Percentiles rank a stretch among this genome's conserved stretches.
Evolutionary conservation across 2,329 filamentous ascomycete genomes (phyloP).

Genomic region (Chaetomiaceae sp.): DNA sequence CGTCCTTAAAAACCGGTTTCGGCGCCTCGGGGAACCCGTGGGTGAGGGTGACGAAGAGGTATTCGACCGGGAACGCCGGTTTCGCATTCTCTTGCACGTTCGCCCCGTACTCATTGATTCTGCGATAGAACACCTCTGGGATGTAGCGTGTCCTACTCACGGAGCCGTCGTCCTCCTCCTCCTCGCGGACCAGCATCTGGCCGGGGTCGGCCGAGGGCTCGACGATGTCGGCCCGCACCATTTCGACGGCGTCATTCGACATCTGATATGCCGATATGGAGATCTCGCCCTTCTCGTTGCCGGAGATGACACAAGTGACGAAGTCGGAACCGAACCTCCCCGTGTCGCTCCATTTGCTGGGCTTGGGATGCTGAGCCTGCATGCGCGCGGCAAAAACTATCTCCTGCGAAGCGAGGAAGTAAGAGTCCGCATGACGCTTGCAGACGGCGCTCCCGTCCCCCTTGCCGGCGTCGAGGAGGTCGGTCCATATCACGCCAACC

Average conservation of each 20-base stretch:
- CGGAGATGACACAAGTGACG: slow-evolving; percentile 92
- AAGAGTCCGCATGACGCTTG: slow-evolving; percentile 93
- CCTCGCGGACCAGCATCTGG: slow-evolving; percentile 89
- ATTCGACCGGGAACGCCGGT: slow-evolving; percentile 92
- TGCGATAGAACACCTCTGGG: slow-evolving; percentile 92
- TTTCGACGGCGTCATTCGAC: slow-evolving; percentile 92
- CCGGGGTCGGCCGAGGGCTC: slow-evolving; percentile 90
- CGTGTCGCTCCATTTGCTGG: slow-evolving; percentile 95
- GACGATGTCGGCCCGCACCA: slow-evolving; percentile 91
- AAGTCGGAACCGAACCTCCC: slow-evolving; percentile 93
- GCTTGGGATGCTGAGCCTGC: slow-evolving; percentile 81
- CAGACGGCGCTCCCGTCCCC: slow-evolving; percentile 84
- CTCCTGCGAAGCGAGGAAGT: slow-evolving; percentile 88
- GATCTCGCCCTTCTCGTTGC: slow-evolving; percentile 83
- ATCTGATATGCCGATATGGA: slow-evolving; percentile 88
- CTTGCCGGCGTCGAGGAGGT: slow-evolving; percentile 73
- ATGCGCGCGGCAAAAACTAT: slow-evolving; percentile 82
- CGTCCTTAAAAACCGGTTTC: slow-evolving; percentile 67
- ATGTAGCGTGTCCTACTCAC: slow-evolving; percentile 75
- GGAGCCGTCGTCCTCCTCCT: slow-evolving; percentile 73
- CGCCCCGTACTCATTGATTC: slow-evolving; percentile 91
- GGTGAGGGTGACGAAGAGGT: slow-evolving; percentile 89
- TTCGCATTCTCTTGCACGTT: slow-evolving; percentile 98
- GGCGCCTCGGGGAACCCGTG: slow-evolving; percentile 86
- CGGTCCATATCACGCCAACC: slow-evolving; percentile 91